Evolutionary conservation across 1,284 basidiomycete genomes (phyloP).

Genomic region (Trichosporon coremiiforme): DNA sequence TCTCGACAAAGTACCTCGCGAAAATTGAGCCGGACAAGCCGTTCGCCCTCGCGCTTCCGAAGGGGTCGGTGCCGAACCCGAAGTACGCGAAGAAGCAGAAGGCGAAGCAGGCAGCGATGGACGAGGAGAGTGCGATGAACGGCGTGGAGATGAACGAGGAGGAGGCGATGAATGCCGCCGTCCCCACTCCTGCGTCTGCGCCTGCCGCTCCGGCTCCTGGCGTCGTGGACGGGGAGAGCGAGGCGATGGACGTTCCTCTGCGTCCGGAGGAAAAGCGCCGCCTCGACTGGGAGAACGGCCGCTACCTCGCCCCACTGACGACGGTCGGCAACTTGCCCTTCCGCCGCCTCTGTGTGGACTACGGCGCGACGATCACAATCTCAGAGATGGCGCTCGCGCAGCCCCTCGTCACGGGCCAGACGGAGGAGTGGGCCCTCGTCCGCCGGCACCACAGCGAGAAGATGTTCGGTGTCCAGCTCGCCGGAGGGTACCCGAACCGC

Average conservation of each 20-base stretch:
- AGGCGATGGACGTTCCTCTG: constrained; percentile 58
- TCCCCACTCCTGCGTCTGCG: neutral
- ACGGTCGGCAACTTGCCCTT: constrained; percentile 97
- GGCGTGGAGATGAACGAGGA: constrained; percentile 44
- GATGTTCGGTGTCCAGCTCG: constrained; percentile 84
- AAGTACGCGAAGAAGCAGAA: constrained; percentile 28
- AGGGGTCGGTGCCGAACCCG: neutral
- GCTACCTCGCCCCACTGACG: constrained; percentile 91
- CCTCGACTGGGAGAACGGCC: constrained; percentile 81
- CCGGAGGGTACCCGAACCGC: constrained; percentile 57
- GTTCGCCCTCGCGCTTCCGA: constrained; percentile 38
- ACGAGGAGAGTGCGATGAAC: constrained; percentile 44
- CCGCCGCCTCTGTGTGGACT: constrained; percentile 79
- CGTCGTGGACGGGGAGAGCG: constrained; percentile 43
- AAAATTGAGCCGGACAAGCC: constrained; percentile 61
- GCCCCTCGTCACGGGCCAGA: constrained; percentile 77
- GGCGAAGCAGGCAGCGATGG: constrained; percentile 34
- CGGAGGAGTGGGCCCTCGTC: constrained; percentile 88
- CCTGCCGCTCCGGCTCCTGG: constrained; percentile 40
- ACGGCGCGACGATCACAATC: constrained; percentile 92
- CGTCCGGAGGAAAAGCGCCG: constrained; percentile 82
- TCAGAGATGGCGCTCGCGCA: constrained; percentile 86
- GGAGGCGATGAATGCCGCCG: constrained; percentile 38
- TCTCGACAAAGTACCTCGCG: constrained; percentile 68
- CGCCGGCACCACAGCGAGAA: constrained; percentile 82